Base-by-base conservation (phyloP, 179 eudicot genomes). In the Pouteria campechiana region DNA sequence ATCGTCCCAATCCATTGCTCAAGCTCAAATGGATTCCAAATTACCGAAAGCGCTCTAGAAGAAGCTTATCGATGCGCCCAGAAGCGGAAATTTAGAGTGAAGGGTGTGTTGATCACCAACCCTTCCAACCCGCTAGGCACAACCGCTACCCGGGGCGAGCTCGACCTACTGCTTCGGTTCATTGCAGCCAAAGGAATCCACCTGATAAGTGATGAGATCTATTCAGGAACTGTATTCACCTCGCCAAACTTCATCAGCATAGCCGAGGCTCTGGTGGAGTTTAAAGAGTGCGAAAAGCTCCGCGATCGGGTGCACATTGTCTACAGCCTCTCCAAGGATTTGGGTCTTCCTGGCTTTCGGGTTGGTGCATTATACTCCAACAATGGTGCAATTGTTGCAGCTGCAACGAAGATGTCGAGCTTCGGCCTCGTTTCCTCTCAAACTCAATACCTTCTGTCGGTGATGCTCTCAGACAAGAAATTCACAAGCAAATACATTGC, bases 361-460 rank as follows among this genome's bases (percentile, higher is more conserved):
- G 84, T 90, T 9, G 98, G 98, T 0, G 77, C 87, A 1, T 64
- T 90, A 18, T 90, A 90, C 58, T 79, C 98, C 44, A 70, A 73
- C 25, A 74, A 90, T 50, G 57, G 56, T 0, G 34, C 37, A 17
- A 90, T 90, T 1, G 87, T 86, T 0, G 30, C 81, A 0, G 94
- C 96, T 0, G 90, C 98, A 2, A 90, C 98, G 3, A 90, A 90
- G 32, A 90, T 90, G 98, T 90, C 98, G 2, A 86, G 95, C 40
- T 90, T 90, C 50, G 98, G 98, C 7, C 52, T 90, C 1, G 55
- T 90, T 18, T 90, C 98, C 5, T 81, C 98, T 4, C 95, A 86
- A 49, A 90, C 98, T 5, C 98, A 90, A 30, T 66, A 86, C 45
- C 81, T 90, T 10, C 75, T 90, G 6, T 68, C 94, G 0, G 61